These are phyloP conservation scores for Filobasidium uniguttulatum DNA, from an alignment of 1,284 basidiomycete genomes.

Conservation along the genomic window DNA sequence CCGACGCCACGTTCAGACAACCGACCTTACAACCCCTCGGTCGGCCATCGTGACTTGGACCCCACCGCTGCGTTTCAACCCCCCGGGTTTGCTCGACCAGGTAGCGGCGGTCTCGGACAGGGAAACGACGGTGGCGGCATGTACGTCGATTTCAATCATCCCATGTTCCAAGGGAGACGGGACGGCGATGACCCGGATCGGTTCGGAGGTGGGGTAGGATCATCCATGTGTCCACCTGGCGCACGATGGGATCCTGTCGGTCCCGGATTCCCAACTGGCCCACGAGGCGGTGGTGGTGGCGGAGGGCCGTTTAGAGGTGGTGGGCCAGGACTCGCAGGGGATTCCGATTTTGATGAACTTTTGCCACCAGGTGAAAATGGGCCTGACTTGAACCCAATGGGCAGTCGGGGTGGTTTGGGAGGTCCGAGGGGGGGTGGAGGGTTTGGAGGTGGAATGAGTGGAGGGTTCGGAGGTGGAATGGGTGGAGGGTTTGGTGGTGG, in stretches of 20 bases:
- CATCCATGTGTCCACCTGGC: constrained; percentile 38
- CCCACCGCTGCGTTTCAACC: constrained; percentile 36
- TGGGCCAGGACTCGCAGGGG: constrained; percentile 21
- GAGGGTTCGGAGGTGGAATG: constrained; percentile 13
- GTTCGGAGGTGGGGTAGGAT: constrained; percentile 26
- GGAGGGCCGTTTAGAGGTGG: background rate
- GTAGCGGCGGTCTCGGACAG: constrained; percentile 18
- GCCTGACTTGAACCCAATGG: constrained; percentile 26
- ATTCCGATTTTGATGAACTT: constrained; percentile 32
- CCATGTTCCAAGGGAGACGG: constrained; percentile 36
- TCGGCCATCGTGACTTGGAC: constrained; percentile 42
- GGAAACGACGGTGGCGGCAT: constrained; percentile 37
- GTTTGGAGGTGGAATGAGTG: constrained; percentile 12
- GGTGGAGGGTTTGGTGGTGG: constrained; percentile 19
- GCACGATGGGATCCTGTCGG: constrained; percentile 44
- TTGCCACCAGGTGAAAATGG: constrained; percentile 34
- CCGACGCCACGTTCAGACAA: constrained; percentile 18
- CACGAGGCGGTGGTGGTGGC: background rate
- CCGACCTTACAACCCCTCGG: constrained; percentile 30
- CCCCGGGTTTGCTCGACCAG: constrained; percentile 20
- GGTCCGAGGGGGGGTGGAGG: constrained; percentile 15
- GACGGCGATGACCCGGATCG: constrained; percentile 14
- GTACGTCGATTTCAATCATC: constrained; percentile 43
- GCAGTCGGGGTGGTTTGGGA: constrained; percentile 16
- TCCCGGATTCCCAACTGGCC: constrained; percentile 25